Evolutionary conservation across 2,329 filamentous ascomycete species (phyloP).

Genomic region (Pezicula carpinea): DNA sequence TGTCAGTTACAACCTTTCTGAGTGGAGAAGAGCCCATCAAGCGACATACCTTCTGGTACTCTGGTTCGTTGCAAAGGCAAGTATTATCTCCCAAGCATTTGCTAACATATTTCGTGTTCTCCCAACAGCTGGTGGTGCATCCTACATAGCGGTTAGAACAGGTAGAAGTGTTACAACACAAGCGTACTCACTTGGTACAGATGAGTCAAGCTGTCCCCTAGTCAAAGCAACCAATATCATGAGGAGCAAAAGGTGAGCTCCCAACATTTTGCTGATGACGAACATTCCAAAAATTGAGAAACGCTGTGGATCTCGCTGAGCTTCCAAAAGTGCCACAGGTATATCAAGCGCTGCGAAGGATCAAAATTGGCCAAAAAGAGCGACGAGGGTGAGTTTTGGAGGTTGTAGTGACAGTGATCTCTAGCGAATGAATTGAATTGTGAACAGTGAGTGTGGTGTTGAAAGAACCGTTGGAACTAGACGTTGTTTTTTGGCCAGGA

Average conservation of each 20-base stretch:
- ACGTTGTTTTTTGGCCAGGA: too few species aligned
- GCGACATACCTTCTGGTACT: conserved; percentile 28
- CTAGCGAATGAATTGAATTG: too few species aligned
- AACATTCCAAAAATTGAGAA: too few species aligned
- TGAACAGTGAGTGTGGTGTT: too few species aligned
- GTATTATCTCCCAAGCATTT: conserved; percentile 22
- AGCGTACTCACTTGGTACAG: conserved; percentile 8
- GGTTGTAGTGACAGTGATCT: too few species aligned
- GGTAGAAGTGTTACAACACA: conserved; percentile 3
- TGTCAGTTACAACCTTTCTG: not conserved
- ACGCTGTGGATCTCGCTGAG: too few species aligned
- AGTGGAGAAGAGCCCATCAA: not conserved
- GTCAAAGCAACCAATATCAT: conserved; percentile 10
- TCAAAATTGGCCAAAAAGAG: too few species aligned
- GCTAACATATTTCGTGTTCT: conserved; percentile 31
- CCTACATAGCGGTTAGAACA: conserved; percentile 11
- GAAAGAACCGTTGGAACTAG: too few species aligned
- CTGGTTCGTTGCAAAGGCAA: conserved; percentile 29
- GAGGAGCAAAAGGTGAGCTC: conserved; percentile 8
- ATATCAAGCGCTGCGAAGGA: too few species aligned
- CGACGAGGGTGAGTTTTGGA: too few species aligned
- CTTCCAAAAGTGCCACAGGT: too few species aligned
- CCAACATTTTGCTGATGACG: not conserved
- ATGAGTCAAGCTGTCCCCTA: conserved; percentile 8
- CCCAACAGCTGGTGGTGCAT: conserved; percentile 30